Percentiles rank a stretch among this genome's conserved stretches.
Conservation (phyloP, 2,329 filamentous ascomycete species). For the Ophiostoma ulmi region DNA sequence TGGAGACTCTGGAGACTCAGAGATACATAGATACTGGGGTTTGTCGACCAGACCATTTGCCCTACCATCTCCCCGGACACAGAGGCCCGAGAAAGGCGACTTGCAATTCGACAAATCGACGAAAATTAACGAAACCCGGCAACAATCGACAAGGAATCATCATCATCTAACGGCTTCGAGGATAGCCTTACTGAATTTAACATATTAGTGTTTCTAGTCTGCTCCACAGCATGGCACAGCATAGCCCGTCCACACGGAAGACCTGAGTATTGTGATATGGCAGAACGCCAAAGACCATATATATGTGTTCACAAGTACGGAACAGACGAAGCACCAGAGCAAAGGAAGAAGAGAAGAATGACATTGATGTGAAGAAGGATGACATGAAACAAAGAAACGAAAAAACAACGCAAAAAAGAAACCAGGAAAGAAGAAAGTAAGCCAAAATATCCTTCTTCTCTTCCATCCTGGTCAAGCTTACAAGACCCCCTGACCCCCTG, state of each 20-base stretch:
- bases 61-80: slow-evolving; percentile 1
- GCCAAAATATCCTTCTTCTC: not conserved
- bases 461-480: not conserved
- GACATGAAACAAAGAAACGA: not conserved
- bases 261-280: not conserved
- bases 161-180: not conserved
- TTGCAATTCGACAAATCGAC: not conserved
- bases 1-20: not conserved
- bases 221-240: not conserved
- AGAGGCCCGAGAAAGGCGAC: slow-evolving; percentile 8
- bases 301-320: not conserved
- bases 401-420: not conserved
- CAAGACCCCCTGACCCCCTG: not conserved
- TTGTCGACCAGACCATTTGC: not conserved
- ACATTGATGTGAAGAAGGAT: not conserved
- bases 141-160: not conserved
- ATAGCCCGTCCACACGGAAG: no score
- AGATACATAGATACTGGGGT: not conserved
- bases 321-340: not conserved
- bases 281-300: not conserved
- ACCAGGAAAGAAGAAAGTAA: not conserved
- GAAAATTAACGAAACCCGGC: not conserved
- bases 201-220: not conserved
- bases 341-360: not conserved
- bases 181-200: not conserved